Conservation (phyloP, 306 rosid genomes). For the Hippophae gyantsensis region DNA sequence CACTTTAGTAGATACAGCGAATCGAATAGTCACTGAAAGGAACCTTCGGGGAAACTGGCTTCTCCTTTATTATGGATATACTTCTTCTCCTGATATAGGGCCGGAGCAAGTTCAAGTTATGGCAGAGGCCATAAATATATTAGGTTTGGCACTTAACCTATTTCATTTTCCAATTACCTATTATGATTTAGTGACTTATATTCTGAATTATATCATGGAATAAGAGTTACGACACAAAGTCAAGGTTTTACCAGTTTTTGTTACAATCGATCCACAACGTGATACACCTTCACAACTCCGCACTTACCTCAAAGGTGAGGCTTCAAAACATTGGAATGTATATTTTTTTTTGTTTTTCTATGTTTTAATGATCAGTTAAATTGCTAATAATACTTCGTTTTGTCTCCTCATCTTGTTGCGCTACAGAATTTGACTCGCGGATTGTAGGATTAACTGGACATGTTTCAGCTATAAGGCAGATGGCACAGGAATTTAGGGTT, state of each 20-base stretch:
- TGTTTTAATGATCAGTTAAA: background rate
- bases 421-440: constrained; percentile 71
- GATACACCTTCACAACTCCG: constrained; percentile 68
- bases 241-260: constrained; percentile 71
- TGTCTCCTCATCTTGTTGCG: background rate
- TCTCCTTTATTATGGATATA: constrained; percentile 81
- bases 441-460: constrained; percentile 74
- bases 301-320: constrained; percentile 75
- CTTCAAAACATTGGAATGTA: background rate
- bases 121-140: constrained; percentile 48
- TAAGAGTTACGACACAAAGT: constrained; percentile 47
- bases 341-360: background rate
- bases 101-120: constrained; percentile 67
- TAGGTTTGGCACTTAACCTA: constrained; percentile 43
- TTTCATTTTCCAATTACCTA: constrained; percentile 5
- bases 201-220: constrained; percentile 14
- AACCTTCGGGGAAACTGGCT: constrained; percentile 69
- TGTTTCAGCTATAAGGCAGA: constrained; percentile 66
- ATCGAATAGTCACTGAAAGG: constrained; percentile 43
- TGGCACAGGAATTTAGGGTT: constrained; percentile 84
- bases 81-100: constrained; percentile 90
- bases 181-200: constrained; percentile 17
- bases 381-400: constrained; percentile 5
- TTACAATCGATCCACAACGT: constrained; percentile 85
- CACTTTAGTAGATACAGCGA: constrained; percentile 56